phyloP scores from a whole-genome alignment of 2,329 filamentous ascomycete genomes.

The Drechslera avenae region DNA sequence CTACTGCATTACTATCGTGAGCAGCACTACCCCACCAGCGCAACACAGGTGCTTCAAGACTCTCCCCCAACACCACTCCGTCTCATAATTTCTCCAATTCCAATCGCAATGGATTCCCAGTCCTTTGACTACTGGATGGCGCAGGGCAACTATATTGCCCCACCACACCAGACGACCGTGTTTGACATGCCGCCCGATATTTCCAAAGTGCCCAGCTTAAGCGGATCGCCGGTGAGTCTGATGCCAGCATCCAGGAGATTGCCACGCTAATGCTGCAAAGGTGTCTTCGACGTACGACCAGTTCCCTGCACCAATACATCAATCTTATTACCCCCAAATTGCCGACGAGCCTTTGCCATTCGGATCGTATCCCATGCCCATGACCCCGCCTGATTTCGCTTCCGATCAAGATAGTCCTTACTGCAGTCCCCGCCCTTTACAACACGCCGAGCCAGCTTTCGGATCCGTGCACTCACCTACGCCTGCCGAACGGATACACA shows the following conservation, averaged over 20 bases:
- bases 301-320: conserved; percentile 39
- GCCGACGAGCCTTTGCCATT: conserved; percentile 42
- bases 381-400: conserved; percentile 49
- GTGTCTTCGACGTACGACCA: conserved; percentile 47
- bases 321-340: conserved; percentile 43
- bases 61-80: conserved; percentile 4
- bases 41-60: neutral
- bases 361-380: conserved; percentile 42
- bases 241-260: neutral
- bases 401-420: conserved; percentile 49
- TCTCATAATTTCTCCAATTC: no score
- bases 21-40: neutral
- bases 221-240: conserved; percentile 45
- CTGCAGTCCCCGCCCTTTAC: conserved; percentile 43
- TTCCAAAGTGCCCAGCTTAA: conserved; percentile 47
- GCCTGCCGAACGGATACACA: conserved; percentile 42
- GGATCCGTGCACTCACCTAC: conserved; percentile 22
- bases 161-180: conserved; percentile 38
- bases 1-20: neutral
- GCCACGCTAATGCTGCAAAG: conserved; percentile 22
- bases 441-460: conserved; percentile 34
- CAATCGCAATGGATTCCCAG: conserved; percentile 42
- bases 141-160: conserved; percentile 40
- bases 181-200: conserved; percentile 45
- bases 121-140: conserved; percentile 46